Evolutionary conservation across 2,329 filamentous ascomycete species (phyloP).

Genomic region (Pyrenophora teres): DNA sequence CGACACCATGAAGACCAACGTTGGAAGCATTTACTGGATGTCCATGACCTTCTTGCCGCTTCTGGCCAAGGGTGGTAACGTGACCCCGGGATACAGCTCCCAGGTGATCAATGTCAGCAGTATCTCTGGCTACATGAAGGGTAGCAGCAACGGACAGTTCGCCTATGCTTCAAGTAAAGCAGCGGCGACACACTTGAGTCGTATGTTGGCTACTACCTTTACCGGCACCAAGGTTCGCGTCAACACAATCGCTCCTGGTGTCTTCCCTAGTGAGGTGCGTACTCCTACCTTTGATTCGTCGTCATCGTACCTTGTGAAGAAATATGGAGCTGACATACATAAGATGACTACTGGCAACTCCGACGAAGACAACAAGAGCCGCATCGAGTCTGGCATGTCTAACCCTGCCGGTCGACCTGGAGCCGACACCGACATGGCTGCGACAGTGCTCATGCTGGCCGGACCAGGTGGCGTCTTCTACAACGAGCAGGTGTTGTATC

Average conservation of each 20-base stretch:
- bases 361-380: constrained; percentile 54
- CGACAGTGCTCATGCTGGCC: constrained; percentile 55
- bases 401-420: constrained; percentile 50
- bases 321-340: not conserved
- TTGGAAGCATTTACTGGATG: constrained; percentile 58
- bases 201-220: constrained; percentile 55
- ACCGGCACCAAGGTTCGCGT: constrained; percentile 51
- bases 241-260: constrained; percentile 45
- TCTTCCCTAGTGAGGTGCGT: constrained; percentile 48
- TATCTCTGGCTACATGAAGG: constrained; percentile 58
- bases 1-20: constrained; percentile 59
- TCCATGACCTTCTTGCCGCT: constrained; percentile 61
- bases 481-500: constrained; percentile 60
- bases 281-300: not conserved
- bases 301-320: too few species aligned
- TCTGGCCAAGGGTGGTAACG: constrained; percentile 54
- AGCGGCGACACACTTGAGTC: constrained; percentile 51
- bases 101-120: constrained; percentile 60
- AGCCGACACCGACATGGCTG: constrained; percentile 50
- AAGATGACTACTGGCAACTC: constrained; percentile 57
- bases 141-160: constrained; percentile 56
- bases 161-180: constrained; percentile 58
- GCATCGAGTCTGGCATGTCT: constrained; percentile 47
- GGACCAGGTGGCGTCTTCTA: constrained; percentile 58
- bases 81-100: constrained; percentile 55